Evolutionary conservation across 331 rosid species (phyloP), one percentile per base, ranked within the genome.

Genomic region (Quercus tomentella): DNA sequence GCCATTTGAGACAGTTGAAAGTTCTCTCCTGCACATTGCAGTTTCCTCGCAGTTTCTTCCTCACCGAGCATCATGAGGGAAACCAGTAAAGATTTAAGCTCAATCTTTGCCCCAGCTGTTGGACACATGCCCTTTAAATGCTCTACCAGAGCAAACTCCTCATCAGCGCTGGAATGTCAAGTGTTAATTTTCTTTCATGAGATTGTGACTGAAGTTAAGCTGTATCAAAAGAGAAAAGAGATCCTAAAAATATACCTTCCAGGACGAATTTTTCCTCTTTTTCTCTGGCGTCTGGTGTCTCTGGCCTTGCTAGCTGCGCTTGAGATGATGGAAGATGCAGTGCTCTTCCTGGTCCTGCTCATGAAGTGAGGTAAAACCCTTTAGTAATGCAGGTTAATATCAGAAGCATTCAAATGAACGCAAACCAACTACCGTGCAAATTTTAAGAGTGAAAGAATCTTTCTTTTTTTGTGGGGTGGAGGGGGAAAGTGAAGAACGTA

Each of bases 261-360:
- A 4, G 97, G 92, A 76, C 99, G 99, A 77, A 96, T 96, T 86
- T 93, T 96, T 68, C 98, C 99, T 82, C 91, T 91, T 80, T 94
- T 96, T 61, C 86, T 91, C 86, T 93, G 99, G 28, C 98, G 97
- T 85, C 92, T 87, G 51, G 74, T 70, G 16, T 96, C 98, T 87
- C 97, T 90, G 71, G 96, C 97, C 82, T 87, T 96, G 87, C 98
- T 88, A 70, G 89, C 83, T 55, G 94, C 89, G 70, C 89, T 78
- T 78, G 99, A 85, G 75, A 84, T 81, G 51, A 86, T 20, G 35
- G 99, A 89, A 56, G 87, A 87, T 61, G 89, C 85, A 49, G 92
- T 84, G 84, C 93, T 93, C 79, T 73, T 88, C 80, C 91, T 86
- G 82, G 92, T 86, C 82, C 98, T 93, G 94, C 78, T 67, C 83